Evolutionary conservation across 768 basidiomycete genomes (phyloP), one percentile per base, ranked within the genome.

Genomic region (Lanmaoa pseudosensibilis): DNA sequence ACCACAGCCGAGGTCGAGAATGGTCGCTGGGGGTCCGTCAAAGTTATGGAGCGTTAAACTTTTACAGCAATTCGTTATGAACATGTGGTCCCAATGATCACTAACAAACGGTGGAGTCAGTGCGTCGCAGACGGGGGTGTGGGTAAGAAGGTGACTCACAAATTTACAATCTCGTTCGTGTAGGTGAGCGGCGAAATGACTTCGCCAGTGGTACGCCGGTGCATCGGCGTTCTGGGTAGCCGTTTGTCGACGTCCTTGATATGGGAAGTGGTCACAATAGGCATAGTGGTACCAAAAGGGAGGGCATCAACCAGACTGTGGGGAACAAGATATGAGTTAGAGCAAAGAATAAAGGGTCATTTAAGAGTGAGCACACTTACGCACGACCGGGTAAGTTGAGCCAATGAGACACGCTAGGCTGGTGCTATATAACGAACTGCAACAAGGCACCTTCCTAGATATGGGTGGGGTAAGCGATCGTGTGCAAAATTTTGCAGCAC

Each of bases 1-100:
- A 6, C 89, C 88, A 64, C 87, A 89, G 0, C 88, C 90, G 10
- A 92, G 70, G 63, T 90, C 87, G 12, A 92, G 80, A 0, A 88
- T 75, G 4, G 73, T 68, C 1, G 65, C 23, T 0, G 88, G 90
- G 3, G 83, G 79, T 0, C 63, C 65, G 9, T 77, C 72, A 49
- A 86, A 85, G 43, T 77, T 72, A 62, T 83, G 78, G 56, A 84
- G 75, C 0, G 88, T 84, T 33, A 86, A 64, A 19, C 78, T 73
- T 47, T 74, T 65, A 50, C 69, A 81, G 59, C 75, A 84, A 51
- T 67, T 77, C 36, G 73, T 72, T 60, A 86, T 71, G 69, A 88
- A 86, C 78, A 87, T 80, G 54, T 82, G 78, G 64, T 88, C 82
- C 87, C 88, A 90, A 45, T 82, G 82, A 59, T 89, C 85, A 59